These are phyloP conservation scores for Lasiodiplodia hormozganensis DNA, from an alignment of 2,329 filamentous ascomycete genomes.

Conservation along the genomic window DNA sequence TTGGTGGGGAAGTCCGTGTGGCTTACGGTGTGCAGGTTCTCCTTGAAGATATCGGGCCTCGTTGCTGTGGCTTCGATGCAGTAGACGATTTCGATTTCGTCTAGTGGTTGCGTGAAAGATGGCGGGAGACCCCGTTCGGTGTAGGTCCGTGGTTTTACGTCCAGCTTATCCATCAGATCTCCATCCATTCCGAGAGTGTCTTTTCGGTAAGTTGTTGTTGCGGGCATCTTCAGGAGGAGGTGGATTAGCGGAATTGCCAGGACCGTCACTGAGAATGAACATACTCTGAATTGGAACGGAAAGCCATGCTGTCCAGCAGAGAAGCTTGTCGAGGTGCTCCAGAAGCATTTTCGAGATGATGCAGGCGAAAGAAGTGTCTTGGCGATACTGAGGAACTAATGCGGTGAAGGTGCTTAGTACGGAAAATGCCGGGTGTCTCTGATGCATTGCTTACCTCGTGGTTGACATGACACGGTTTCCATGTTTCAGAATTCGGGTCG, in stretches of 20 bases:
- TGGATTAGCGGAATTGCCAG: neutral
- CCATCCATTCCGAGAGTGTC: neutral
- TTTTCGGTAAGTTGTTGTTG: constrained; percentile 4
- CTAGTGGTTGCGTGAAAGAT: neutral
- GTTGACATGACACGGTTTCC: constrained; percentile 10
- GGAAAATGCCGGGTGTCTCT: neutral
- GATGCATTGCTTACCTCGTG: neutral
- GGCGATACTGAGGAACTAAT: constrained; percentile 2
- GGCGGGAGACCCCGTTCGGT: neutral
- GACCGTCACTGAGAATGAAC: no score
- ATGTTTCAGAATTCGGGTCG: constrained; percentile 1
- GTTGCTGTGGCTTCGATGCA: constrained; percentile 14
- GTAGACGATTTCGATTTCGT: constrained; percentile 14
- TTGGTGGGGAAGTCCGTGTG: neutral
- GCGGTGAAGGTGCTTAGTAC: neutral
- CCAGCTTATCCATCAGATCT: neutral
- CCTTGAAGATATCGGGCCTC: constrained; percentile 7
- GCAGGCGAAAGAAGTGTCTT: neutral
- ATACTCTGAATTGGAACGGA: constrained; percentile 3
- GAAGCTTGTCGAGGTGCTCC: neutral
- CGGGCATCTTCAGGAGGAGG: neutral
- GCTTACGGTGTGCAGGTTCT: constrained; percentile 18
- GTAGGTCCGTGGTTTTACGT: neutral
- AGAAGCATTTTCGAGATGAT: neutral
- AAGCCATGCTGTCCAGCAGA: constrained; percentile 6